These are phyloP conservation scores for Hyaloperonospora brassicae DNA, from an alignment of 352 stramenopile genomes.

Conservation along the genomic window DNA sequence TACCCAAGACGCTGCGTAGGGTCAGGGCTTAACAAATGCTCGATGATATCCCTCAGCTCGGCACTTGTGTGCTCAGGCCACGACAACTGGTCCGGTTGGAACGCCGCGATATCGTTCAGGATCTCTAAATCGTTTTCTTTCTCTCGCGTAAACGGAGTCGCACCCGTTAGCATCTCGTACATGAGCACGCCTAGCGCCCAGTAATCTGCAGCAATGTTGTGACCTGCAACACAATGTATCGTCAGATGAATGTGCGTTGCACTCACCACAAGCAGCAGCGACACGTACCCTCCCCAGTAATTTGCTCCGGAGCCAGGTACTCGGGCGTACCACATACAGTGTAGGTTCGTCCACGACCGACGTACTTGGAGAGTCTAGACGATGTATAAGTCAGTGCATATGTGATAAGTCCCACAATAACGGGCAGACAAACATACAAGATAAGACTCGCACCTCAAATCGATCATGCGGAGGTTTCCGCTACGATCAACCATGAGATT, in stretches of 20 bases:
- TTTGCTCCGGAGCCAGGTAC: constrained; percentile 80
- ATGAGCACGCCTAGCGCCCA: constrained; percentile 91
- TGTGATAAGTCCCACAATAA: background rate
- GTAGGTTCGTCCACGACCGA: constrained; percentile 75
- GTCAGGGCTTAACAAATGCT: constrained; percentile 52
- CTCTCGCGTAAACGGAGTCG: constrained; percentile 83
- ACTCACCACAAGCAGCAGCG: background rate
- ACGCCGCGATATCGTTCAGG: constrained; percentile 79
- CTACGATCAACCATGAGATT: constrained; percentile 76
- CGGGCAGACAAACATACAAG: background rate
- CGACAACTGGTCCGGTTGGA: constrained; percentile 59
- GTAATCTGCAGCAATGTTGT: constrained; percentile 86
- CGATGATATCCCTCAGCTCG: constrained; percentile 68
- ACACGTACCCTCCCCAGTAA: constrained; percentile 69
- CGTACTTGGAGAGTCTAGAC: constrained; percentile 74
- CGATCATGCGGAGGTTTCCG: constrained; percentile 78
- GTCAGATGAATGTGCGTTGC: background rate
- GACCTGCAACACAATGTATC: constrained; percentile 27
- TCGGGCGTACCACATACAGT: constrained; percentile 82
- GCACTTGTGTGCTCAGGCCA: constrained; percentile 61
- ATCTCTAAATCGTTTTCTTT: constrained; percentile 84
- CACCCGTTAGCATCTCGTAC: constrained; percentile 88
- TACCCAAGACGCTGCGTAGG: constrained; percentile 49
- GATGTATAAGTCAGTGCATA: background rate
- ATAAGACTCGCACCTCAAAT: constrained; percentile 43